Percentiles rank a stretch among this genome's conserved stretches.
These are phyloP conservation scores for Berkeleyomyces rouxiae DNA, from an alignment of 2,329 filamentous ascomycete species.

Conservation along the genomic window DNA sequence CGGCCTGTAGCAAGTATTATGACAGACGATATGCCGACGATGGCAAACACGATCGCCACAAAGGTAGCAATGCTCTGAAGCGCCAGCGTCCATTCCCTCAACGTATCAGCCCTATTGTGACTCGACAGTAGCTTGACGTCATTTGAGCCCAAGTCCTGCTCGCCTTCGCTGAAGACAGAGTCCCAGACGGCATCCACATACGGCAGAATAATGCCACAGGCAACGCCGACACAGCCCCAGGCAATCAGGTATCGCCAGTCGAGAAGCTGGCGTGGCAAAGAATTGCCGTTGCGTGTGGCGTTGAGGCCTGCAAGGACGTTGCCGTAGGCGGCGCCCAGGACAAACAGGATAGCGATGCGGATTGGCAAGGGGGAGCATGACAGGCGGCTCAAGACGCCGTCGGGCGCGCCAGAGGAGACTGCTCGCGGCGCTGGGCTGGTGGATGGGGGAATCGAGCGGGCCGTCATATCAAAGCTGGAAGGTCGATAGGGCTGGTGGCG, in stretches of 20 bases:
- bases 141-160: slow-evolving; percentile 21
- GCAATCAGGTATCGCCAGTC: slow-evolving; percentile 53
- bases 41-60: slow-evolving; percentile 46
- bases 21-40: slow-evolving; percentile 37
- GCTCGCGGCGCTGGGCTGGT: not conserved
- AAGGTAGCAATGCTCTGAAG: slow-evolving; percentile 43
- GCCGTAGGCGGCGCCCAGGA: slow-evolving; percentile 43
- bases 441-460: not conserved
- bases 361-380: slow-evolving; percentile 33
- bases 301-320: slow-evolving; percentile 7
- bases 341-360: slow-evolving; percentile 52
- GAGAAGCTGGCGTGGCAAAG: not conserved
- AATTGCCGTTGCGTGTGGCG: not conserved
- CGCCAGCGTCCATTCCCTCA: slow-evolving; percentile 56
- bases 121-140: slow-evolving; percentile 15
- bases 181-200: slow-evolving; percentile 70
- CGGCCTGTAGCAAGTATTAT: not conserved
- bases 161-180: slow-evolving; percentile 26
- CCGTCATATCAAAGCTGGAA: not conserved
- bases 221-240: slow-evolving; percentile 69
- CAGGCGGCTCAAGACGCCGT: not conserved
- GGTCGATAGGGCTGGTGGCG: slow-evolving; percentile 5
- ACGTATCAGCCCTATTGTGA: slow-evolving; percentile 21
- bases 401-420: not conserved
- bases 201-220: slow-evolving; percentile 63